These are phyloP conservation scores for Euphorbia tirucalli DNA, from an alignment of 345 rosid species.

Conservation along the genomic window DNA sequence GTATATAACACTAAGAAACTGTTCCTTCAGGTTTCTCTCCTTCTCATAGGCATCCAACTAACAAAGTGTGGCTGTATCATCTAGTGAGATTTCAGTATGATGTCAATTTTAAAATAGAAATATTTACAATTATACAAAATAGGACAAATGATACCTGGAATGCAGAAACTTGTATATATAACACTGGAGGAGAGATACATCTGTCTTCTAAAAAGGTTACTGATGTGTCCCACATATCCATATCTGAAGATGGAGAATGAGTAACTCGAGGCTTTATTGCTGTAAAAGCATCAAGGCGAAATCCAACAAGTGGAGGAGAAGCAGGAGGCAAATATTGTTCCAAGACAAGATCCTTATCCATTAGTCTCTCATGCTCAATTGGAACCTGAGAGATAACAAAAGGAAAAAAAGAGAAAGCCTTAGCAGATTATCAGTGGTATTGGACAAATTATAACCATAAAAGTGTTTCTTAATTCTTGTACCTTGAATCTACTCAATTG, in stretches of 20 bases:
- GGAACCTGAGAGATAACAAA: constrained; percentile 53
- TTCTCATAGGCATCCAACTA: neutral
- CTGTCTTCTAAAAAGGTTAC: constrained; percentile 69
- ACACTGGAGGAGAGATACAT: constrained; percentile 70
- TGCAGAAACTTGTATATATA: constrained; percentile 76
- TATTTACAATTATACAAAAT: neutral
- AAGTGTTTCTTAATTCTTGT: constrained; percentile 8
- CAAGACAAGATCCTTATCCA: constrained; percentile 64
- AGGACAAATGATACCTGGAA: constrained; percentile 54
- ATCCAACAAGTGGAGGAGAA: constrained; percentile 77
- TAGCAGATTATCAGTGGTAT: constrained; percentile 11
- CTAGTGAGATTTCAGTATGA: neutral
- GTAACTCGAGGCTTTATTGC: constrained; percentile 76
- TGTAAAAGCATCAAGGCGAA: constrained; percentile 77
- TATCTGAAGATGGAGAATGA: constrained; percentile 74
- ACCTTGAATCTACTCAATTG: constrained; percentile 86
- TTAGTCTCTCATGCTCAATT: constrained; percentile 65
- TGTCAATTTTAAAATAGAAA: neutral
- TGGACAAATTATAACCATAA: neutral
- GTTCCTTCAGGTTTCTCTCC: neutral
- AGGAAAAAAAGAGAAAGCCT: neutral
- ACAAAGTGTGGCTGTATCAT: neutral
- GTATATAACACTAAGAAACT: neutral
- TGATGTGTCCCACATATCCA: constrained; percentile 55
- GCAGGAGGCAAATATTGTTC: constrained; percentile 77